Evolutionary conservation across 306 rosid species (phyloP), one percentile per base, ranked within the genome.

Genomic region (Trifolium fragiferum): DNA sequence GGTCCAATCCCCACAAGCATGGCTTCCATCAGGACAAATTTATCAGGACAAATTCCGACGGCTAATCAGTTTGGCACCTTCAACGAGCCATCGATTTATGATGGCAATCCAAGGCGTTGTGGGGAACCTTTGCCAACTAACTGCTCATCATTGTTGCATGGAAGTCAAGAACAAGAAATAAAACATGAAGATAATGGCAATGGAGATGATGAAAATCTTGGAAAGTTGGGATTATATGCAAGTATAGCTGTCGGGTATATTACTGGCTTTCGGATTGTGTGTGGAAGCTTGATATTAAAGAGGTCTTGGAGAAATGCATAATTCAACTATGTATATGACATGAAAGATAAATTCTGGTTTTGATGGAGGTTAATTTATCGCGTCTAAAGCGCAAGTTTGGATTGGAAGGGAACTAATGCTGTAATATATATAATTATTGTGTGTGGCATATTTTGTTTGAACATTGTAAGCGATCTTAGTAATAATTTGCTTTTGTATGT

Each of bases 231-330:
- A 27, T 73, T 73, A 16, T 59, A 73, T 59, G 58, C 18, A 73
- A 73, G 68, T 47, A 73, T 73, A 25, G 77, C 13, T 59, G 4
- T 21, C 9, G 76, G 66, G 66, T 55, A 19, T 35, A 55, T 71
- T 1, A 71, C 66, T 1, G 66, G 66, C 23, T 71, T 71, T 15
- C 54, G 76, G 76, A 8, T 14, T 25, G 76, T 71, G 21, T 71
- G 76, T 20, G 53, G 76, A 18, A 71, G 76, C 65, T 71, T 71
- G 66, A 0, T 43, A 32, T 30, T 73, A 16, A 73, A 73, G 57
- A 71, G 46, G 59, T 59, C 77, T 59, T 73, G 77, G 77, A 73
- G 77, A 73, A 59, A 73, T 41, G 77, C 68, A 20, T 73, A 73
- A 59, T 73, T 72, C 38, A 58, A 59, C 8, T 73, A 59, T 44